phyloP scores from a whole-genome alignment of 257 asterid genomes.

The Jaltomata sinuosa region DNA sequence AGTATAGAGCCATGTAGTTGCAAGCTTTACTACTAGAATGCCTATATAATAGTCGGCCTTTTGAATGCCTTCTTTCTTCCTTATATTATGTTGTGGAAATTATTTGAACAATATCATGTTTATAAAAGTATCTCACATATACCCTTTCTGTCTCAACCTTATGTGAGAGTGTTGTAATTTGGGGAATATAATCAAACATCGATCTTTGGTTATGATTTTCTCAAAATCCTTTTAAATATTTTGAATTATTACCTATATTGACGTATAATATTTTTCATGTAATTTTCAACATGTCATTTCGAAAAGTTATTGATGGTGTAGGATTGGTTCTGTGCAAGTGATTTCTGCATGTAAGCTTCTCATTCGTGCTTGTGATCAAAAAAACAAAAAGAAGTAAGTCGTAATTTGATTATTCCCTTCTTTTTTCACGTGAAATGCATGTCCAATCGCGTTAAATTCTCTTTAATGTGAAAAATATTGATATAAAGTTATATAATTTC shows the following conservation, averaged over 20 bases:
- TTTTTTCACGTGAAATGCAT: too few relatives aligned
- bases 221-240: neutral
- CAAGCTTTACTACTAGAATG: neutral
- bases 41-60: neutral
- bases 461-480: neutral
- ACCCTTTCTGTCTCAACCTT: neutral
- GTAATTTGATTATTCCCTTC: too few relatives aligned
- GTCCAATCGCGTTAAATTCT: neutral
- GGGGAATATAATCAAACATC: neutral
- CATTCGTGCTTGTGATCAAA: neutral
- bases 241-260: neutral
- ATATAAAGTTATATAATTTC: neutral
- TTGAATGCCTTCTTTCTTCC: neutral
- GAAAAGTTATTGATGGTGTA: neutral
- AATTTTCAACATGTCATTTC: too few relatives aligned
- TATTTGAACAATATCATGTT: neutral
- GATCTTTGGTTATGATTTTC: neutral
- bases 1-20: neutral
- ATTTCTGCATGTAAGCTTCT: neutral
- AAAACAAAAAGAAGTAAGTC: neutral
- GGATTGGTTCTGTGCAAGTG: neutral
- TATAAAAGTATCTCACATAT: neutral
- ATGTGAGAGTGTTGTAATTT: neutral
- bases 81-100: neutral
- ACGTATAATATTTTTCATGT: too few relatives aligned